A percentile compares a stretch with the other conserved stretches of the same genome.
These are phyloP conservation scores for Rutstroemia sp. DNA, from an alignment of 2,329 filamentous ascomycete genomes.

Conservation along the genomic window DNA sequence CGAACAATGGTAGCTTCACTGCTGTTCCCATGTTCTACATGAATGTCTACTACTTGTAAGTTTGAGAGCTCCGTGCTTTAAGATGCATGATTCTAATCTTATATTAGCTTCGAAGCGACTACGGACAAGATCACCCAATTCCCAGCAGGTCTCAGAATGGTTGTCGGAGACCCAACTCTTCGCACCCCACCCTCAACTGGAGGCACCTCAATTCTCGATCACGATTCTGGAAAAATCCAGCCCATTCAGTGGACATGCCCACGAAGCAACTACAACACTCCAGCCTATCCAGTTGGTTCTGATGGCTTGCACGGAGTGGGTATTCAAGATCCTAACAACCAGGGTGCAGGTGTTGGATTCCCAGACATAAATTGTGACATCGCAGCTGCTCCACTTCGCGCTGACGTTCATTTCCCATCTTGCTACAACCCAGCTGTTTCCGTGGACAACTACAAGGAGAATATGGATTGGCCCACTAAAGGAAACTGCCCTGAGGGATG, in stretches of 20 bases:
- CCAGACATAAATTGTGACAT: conserved; percentile 63
- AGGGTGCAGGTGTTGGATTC: conserved; percentile 56
- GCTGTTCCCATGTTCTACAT: conserved; percentile 57
- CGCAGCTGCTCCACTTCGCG: conserved; percentile 56
- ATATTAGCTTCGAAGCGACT: conserved; percentile 48
- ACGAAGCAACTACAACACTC: conserved; percentile 34
- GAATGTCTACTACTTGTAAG: conserved; percentile 69
- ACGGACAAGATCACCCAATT: conserved; percentile 65
- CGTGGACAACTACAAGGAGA: conserved; percentile 46
- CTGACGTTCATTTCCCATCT: conserved; percentile 81
- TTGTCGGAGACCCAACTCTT: conserved; percentile 63
- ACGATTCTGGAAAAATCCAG: conserved; percentile 44
- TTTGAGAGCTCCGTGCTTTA: conserved; percentile 1
- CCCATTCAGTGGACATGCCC: conserved; percentile 55
- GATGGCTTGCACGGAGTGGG: conserved; percentile 46
- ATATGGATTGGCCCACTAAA: conserved; percentile 72
- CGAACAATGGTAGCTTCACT: conserved; percentile 49
- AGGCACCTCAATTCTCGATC: conserved; percentile 43
- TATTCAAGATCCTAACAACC: conserved; percentile 46
- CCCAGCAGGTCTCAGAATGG: conserved; percentile 70
- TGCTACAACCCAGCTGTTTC: conserved; percentile 71
- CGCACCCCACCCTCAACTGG: conserved; percentile 53
- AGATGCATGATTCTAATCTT: conserved; percentile 22
- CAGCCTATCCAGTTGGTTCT: conserved; percentile 47
- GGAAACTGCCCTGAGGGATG: conserved; percentile 66